Percentiles rank a stretch among this genome's conserved stretches.
These are phyloP conservation scores for Hortiboletus campestris DNA, from an alignment of 768 basidiomycete genomes.

Conservation along the genomic window DNA sequence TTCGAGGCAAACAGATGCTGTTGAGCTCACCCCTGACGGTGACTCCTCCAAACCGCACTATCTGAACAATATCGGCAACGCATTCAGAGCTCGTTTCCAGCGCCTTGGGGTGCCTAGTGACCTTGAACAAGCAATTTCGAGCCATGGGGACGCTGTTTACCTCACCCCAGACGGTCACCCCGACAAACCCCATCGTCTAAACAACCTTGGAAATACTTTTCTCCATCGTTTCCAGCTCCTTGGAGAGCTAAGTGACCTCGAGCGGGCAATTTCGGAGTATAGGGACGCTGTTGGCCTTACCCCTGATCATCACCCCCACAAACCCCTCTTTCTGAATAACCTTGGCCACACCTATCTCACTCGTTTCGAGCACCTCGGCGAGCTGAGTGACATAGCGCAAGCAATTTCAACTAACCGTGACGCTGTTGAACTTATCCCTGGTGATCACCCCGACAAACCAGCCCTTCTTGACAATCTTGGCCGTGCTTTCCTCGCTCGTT, in stretches of 20 bases:
- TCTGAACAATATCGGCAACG: not conserved
- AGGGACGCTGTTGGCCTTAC: too few relatives aligned
- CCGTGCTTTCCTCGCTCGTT: not conserved
- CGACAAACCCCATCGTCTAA: not conserved
- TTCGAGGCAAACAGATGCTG: not conserved
- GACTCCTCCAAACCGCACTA: not conserved
- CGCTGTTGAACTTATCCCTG: not conserved
- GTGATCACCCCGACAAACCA: not conserved
- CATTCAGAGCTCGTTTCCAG: not conserved
- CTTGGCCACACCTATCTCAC: too few relatives aligned
- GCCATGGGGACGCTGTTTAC: not conserved
- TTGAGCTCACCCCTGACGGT: not conserved
- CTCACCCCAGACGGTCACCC: not conserved
- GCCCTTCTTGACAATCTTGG: not conserved
- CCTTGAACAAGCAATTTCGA: constrained; percentile 5
- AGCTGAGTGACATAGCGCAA: not conserved
- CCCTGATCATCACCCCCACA: too few relatives aligned
- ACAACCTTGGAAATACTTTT: too few relatives aligned
- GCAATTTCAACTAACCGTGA: not conserved
- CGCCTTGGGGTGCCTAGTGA: not conserved
- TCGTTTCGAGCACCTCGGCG: not conserved
- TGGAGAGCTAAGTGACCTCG: too few relatives aligned
- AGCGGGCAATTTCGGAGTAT: too few relatives aligned
- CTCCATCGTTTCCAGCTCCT: too few relatives aligned
- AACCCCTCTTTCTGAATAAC: too few relatives aligned